A percentile compares a stretch with the other conserved stretches of the same genome.
Conservation (phyloP, 345 rosid species). For the Durio zibethinus region DNA sequence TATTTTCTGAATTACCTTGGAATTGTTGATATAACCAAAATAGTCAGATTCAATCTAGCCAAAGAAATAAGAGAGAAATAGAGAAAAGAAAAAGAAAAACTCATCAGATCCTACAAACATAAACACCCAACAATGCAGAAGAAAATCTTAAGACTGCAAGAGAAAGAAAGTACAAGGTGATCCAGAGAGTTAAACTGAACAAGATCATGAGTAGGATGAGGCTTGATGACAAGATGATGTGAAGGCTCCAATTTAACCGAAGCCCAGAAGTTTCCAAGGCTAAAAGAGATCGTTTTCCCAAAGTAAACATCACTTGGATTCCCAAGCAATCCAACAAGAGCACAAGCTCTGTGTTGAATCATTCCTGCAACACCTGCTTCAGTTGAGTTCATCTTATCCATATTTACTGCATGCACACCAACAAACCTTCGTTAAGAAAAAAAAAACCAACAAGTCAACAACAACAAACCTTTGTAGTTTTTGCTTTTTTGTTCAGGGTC, state of each 20-base stretch:
- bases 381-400: background rate
- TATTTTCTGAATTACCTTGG: background rate
- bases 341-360: slow-evolving; percentile 57
- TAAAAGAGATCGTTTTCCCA: slow-evolving; percentile 66
- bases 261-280: slow-evolving; percentile 72
- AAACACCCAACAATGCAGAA: background rate
- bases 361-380: slow-evolving; percentile 3
- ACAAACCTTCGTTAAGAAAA: background rate
- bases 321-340: slow-evolving; percentile 66
- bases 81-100: background rate
- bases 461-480: background rate
- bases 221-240: slow-evolving; percentile 54
- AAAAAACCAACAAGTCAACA: no score
- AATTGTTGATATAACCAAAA: background rate
- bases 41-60: background rate
- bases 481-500: background rate
- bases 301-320: slow-evolving; percentile 79
- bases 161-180: slow-evolving; percentile 46
- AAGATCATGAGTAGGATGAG: slow-evolving; percentile 78
- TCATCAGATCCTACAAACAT: background rate
- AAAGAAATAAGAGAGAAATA: no score
- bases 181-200: slow-evolving; percentile 61
- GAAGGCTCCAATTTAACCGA: slow-evolving; percentile 66
- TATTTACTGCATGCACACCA: background rate
- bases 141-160: background rate